Evolutionary conservation across 257 asterid species (phyloP).

Genomic region (Scutellaria baicalensis): DNA sequence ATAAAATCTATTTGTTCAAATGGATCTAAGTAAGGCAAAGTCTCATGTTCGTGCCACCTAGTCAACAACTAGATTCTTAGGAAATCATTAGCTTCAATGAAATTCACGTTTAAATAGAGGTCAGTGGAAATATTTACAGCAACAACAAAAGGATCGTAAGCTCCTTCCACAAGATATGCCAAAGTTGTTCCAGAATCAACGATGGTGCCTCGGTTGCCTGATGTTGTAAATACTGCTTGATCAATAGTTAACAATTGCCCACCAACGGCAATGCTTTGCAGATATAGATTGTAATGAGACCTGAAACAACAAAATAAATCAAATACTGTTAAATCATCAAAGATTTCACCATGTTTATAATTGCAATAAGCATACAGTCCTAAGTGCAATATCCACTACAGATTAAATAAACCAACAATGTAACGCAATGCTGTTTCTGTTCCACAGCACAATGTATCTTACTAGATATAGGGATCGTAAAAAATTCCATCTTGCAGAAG

Average conservation of each 20-base stretch:
- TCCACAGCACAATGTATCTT: too few species aligned
- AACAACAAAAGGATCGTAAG: conserved; percentile 71
- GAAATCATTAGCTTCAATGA: not conserved
- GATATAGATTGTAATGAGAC: conserved; percentile 26
- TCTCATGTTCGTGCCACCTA: not conserved
- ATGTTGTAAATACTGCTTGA: conserved; percentile 16
- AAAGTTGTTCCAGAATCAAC: conserved; percentile 59
- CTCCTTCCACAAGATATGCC: conserved; percentile 76
- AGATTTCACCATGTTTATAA: not conserved
- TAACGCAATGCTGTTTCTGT: too few species aligned
- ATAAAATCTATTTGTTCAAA: not conserved
- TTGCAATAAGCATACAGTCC: not conserved
- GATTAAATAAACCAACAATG: not conserved
- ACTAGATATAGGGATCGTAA: too few species aligned
- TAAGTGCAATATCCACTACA: not conserved
- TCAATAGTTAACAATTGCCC: conserved; percentile 24
- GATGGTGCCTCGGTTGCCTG: conserved; percentile 25
- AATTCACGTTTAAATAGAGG: not conserved
- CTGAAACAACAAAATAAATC: conserved; percentile 34
- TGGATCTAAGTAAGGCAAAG: not conserved
- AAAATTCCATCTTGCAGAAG: conserved; percentile 15
- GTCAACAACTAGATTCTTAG: not conserved
- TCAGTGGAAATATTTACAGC: conserved; percentile 42
- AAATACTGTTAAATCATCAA: not conserved
- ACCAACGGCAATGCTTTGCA: conserved; percentile 23